Evolutionary conservation across 73 alveolate genomes (phyloP), one percentile per base, ranked within the genome.

Genomic region (Paramecium biaurelia): DNA sequence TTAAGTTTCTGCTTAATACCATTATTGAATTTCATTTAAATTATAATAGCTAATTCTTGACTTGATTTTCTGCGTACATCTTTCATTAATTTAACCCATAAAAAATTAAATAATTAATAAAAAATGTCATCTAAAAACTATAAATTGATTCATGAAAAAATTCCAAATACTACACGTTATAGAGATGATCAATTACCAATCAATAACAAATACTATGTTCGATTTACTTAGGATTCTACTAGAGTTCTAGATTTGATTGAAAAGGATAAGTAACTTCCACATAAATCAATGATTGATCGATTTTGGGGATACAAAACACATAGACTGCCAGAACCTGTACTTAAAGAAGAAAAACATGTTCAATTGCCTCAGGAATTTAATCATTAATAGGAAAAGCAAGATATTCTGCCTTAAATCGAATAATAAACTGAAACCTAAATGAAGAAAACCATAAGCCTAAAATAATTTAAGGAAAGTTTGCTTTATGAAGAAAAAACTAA

Each of bases 401-500:
- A 79, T 5, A 43, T 21, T 30, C 15, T 42, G 4, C 74, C 74
- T 24, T 38, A 79, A 26, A 79, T 79, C 5, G 72, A 79, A 21
- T 5, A 41, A 20, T 9, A 79, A 23, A 9, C 70, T 30, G 35
- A 38, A 20, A 21, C 56, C 0, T 35, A 72, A 38, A 4, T 32
- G 26, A 35, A 68, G 76, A 70, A 45, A 63, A 45, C 74, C n/a
- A 30, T 76, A 10, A 47, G 56, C 9, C 76, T 70, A 34, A 63
- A 72, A 89, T 28, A 89, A 45, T 89, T 89, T 57, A 89, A 82
- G 84, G 94, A 70, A 49, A 89, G 87, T 30, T 49, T 89, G 14
- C 53, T 58, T 12, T 89, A 41, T 43, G 94, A 89, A 43, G 94
- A 89, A 49, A 89, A 92, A 70, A 89, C 94, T 11, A 89, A 57